A percentile compares a stretch with the other conserved stretches of the same genome.
phyloP scores from a whole-genome alignment of 306 rosid species.

The Sophora flavescens region DNA sequence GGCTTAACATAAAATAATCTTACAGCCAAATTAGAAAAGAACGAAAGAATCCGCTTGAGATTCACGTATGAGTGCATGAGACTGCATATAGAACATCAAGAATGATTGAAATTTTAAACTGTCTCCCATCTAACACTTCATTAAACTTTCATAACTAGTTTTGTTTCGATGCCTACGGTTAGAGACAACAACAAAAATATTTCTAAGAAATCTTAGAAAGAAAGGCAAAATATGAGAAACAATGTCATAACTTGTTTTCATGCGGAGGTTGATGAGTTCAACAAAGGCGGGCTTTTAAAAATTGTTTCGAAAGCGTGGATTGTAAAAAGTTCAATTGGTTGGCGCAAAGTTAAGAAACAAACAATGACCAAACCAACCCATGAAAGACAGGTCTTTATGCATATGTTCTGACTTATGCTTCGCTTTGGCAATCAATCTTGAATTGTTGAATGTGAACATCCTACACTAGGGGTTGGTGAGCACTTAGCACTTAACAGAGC shows the following conservation, averaged over 20 bases:
- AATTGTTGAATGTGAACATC: conserved; percentile 1
- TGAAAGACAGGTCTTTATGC: conserved; percentile 9
- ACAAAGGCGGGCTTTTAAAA: neutral
- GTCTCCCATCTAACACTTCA: neutral
- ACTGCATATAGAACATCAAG: neutral
- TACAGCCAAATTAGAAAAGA: too few species aligned
- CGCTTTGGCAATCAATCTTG: conserved; percentile 33
- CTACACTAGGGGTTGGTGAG: neutral
- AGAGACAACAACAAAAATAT: too few species aligned
- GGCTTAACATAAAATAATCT: too few species aligned
- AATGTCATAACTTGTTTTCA: conserved; percentile 12
- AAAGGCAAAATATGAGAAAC: neutral
- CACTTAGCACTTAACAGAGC: too few species aligned
- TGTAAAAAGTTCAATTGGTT: conserved; percentile 32
- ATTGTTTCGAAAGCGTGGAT: conserved; percentile 5
- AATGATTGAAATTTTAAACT: neutral
- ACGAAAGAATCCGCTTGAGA: neutral
- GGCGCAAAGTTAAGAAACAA: conserved; percentile 34
- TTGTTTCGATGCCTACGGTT: neutral
- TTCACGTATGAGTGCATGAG: neutral
- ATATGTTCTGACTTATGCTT: conserved; percentile 16
- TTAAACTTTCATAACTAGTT: neutral
- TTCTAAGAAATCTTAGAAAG: too few species aligned
- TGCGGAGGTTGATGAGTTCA: neutral
- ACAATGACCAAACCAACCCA: conserved; percentile 4